Evolutionary conservation across 2,329 filamentous ascomycete species (phyloP), one percentile per base, ranked within the genome.

Genomic region (Penicillium psychrosexuale): DNA sequence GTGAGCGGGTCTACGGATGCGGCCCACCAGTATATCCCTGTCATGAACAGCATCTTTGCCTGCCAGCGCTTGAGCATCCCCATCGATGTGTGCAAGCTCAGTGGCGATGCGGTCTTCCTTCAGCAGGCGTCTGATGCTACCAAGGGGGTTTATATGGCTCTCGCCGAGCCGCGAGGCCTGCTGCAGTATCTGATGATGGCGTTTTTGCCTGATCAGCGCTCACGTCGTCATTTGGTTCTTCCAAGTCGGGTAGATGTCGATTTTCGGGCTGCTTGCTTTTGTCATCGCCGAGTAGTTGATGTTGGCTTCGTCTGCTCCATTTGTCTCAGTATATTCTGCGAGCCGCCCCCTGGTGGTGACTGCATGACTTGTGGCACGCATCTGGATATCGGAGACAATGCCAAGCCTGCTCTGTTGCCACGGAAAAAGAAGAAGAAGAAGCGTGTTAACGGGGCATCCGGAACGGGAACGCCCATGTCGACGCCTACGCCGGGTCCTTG

Each of bases 31-130:
- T 99, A 99, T 77, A 99, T 99, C 53, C 89, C 93, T 0, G 94
- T 96, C 63, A 99, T 99, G 94, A 99, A 99, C 76, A 85, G 88
- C 66, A 96, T 97, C 58, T 99, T 99, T 74, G 94, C 94, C 2
- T 94, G 93, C 56, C 90, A 96, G 67, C 87, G 93, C 61, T 83
- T 91, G 52, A 84, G 85, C 64, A 91, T 99, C 60, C 90, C 92
- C 24, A 91, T 99, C 66, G 94, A 99, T 72, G 93, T 96, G 33
- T 83, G 96, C 57, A 89, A 95, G 62, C 80, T 99, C 12, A 85
- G 88, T 39, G 91, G 90, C 22, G 85, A 91, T 63, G 90, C 93
- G 0, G 92, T 96, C 11, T 95, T 99, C 72, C 80, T 99, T 46
- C 93, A 99, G 70, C 94, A 99, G 75, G 94, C 94, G 28, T 85